phyloP scores from a whole-genome alignment of 2,329 filamentous ascomycete genomes.

The Ceratocystis albifundus region DNA sequence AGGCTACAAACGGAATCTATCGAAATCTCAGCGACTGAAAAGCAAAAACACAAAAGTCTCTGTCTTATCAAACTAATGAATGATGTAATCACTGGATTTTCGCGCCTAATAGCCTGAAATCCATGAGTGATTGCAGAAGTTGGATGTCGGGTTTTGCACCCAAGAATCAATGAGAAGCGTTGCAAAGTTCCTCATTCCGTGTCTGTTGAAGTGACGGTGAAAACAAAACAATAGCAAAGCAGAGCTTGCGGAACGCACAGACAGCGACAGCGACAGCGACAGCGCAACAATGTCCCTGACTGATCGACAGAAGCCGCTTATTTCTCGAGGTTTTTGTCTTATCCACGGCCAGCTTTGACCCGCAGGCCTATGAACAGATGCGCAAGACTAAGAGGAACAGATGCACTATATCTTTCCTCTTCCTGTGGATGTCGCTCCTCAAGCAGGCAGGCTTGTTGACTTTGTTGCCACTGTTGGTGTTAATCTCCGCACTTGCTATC shows the following conservation, averaged over 20 bases:
- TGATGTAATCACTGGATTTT: too few species aligned
- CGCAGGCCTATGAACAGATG: neutral
- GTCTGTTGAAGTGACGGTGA: neutral
- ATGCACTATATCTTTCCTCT: too few species aligned
- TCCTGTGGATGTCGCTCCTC: neutral
- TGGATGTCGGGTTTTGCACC: neutral
- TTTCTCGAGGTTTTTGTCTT: neutral
- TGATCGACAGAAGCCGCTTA: slow-evolving; percentile 5
- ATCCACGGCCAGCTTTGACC: neutral
- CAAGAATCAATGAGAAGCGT: slow-evolving; percentile 1
- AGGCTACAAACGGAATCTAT: neutral
- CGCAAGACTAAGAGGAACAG: neutral
- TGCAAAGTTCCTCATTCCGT: slow-evolving; percentile 11
- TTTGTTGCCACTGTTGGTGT: neutral
- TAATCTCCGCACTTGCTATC: neutral
- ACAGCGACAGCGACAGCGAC: slow-evolving; percentile 5
- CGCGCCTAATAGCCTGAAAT: neutral
- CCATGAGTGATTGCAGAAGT: neutral
- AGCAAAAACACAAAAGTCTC: neutral
- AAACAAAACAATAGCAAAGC: neutral
- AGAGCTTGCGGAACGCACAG: slow-evolving; percentile 3
- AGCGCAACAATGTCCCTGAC: neutral
- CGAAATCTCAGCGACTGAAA: neutral
- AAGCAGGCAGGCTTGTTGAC: too few species aligned
- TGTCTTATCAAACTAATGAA: neutral